These are phyloP conservation scores for Lactarius sp. DNA, from an alignment of 768 basidiomycete genomes.

Conservation along the genomic window DNA sequence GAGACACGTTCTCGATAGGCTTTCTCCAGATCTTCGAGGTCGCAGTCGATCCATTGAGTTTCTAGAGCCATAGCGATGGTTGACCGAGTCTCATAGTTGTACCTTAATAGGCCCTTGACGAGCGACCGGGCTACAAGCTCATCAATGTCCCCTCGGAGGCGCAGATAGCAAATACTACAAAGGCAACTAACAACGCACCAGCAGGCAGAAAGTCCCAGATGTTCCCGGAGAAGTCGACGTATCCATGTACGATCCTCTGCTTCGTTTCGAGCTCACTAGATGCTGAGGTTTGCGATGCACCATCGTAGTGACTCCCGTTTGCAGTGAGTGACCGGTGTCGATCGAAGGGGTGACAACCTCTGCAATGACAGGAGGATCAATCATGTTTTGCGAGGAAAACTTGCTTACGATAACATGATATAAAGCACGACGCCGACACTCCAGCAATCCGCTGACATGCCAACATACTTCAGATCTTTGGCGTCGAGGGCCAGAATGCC, in stretches of 20 bases:
- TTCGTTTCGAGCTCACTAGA: slow-evolving; percentile 59
- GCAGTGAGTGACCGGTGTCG: neutral
- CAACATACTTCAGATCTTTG: slow-evolving; percentile 65
- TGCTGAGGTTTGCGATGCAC: slow-evolving; percentile 39
- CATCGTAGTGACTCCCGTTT: neutral
- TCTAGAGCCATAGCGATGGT: slow-evolving; percentile 59
- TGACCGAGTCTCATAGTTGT: slow-evolving; percentile 52
- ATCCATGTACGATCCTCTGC: slow-evolving; percentile 54
- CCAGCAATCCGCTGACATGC: slow-evolving; percentile 91
- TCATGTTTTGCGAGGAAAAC: neutral
- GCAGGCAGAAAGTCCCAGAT: slow-evolving; percentile 55
- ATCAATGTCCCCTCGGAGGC: neutral
- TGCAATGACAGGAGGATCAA: slow-evolving; percentile 1
- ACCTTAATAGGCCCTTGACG: slow-evolving; percentile 55
- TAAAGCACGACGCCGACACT: slow-evolving; percentile 78
- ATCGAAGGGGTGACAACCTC: slow-evolving; percentile 22
- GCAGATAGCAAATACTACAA: slow-evolving; percentile 1
- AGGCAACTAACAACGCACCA: slow-evolving; percentile 41
- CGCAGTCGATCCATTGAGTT: slow-evolving; percentile 62
- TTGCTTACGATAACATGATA: slow-evolving; percentile 75
- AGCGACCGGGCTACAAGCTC: slow-evolving; percentile 50
- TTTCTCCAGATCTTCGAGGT: slow-evolving; percentile 53
- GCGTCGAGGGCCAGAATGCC: slow-evolving; percentile 75
- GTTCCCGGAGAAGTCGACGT: slow-evolving; percentile 41
- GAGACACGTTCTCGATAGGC: slow-evolving; percentile 56